Base-by-base conservation (phyloP, 2,329 filamentous ascomycete species). In the Teratosphaeriaceae sp. region DNA sequence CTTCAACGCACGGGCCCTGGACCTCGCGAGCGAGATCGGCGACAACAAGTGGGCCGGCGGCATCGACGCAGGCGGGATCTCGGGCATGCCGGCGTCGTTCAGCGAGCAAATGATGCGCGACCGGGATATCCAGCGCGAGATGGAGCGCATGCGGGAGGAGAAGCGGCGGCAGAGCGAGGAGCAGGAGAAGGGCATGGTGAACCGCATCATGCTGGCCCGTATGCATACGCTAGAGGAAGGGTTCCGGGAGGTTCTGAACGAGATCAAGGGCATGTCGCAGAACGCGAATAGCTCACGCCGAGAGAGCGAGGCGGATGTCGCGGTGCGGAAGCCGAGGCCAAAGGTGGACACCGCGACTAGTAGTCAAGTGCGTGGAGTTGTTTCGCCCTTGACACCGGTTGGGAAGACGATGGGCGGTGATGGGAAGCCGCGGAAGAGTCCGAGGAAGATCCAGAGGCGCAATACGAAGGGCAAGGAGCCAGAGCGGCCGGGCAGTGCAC, bases 181-280 rank as follows among this genome's bases (percentile, higher is more conserved):
- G 20, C 69, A 70, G 71, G 73, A 78, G 62, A 83, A 86, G 57
- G 78, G 85, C 30, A 84, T 89, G 76, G 81, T 84, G 58, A 77
- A 82, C 53, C 78, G 87, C 43, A 75, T 95, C 35, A 84, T 96
- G 65, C 71, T 96, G 35, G 87, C 88, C 7, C 75, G 88, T 24
- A 96, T 96, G 88, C 92, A 92, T 62, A 90, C 84, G 6, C 73
- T 97, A 2, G 89, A 97, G 62, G 88, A 94, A 65, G 84, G 88
- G 12, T 90, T 97, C 62, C 77, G 84, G 2, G 87, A 95, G 46
- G 82, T 65, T 8, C 43, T 65, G 22, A 60, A 54, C 41, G 62
- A 63, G 47, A 61, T 65, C 30, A 62, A 60, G 38, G 59, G 58
- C 18, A 23, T 42, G 19, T 57, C 42, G 27, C 21, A 35, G 11